Evolutionary conservation across 257 asterid genomes (phyloP), one percentile per base, ranked within the genome.

Genomic region (Linaria vulgaris): DNA sequence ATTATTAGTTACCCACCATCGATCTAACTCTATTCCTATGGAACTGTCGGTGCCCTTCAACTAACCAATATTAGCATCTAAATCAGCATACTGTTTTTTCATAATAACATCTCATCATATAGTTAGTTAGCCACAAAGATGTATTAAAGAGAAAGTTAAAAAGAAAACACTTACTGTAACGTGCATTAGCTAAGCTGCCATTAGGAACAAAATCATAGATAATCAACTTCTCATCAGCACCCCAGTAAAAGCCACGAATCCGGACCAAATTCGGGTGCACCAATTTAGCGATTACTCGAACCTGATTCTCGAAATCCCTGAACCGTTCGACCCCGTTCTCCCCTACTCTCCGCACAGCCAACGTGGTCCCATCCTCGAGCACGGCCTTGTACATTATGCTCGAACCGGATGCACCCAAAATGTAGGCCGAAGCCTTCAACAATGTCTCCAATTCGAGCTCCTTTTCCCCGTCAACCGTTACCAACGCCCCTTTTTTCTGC

Each of bases 341-440:
- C 0, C 97, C 99, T 6, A 94, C 84, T 12, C 99, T 51, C 13
- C 99, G 82, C 39, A 94, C 99, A 0, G 99, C 99, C 9, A 90
- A 48, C 0, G 87, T 76, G 0, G 95, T 75, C 0, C 99, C 97
- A 43, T 90, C 95, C 46, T 94, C 95, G 0, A 94, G 77, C 58
- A 94, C 97, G 0, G 99, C 96, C 79, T 94, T 94, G 82, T 94
- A 94, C 92, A 94, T 78, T 64, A 94, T 94, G 63, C 95, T 90
- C 0, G 99, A 84, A 0, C 97, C 99, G 19, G 95, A 87, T 1
- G 97, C 95, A 0, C 97, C 99, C 56, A 94, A 56, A 19, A 90
- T 87, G 58, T 94, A 94, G 0, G 99, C 99, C 6, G 99, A 94
- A 0, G 99, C 97, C 45, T 90, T 90, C 0, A 94, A 89, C 76